Evolutionary conservation across 2,329 filamentous ascomycete genomes (phyloP).

Genomic region (Aaosphaeria pasadenensis): DNA sequence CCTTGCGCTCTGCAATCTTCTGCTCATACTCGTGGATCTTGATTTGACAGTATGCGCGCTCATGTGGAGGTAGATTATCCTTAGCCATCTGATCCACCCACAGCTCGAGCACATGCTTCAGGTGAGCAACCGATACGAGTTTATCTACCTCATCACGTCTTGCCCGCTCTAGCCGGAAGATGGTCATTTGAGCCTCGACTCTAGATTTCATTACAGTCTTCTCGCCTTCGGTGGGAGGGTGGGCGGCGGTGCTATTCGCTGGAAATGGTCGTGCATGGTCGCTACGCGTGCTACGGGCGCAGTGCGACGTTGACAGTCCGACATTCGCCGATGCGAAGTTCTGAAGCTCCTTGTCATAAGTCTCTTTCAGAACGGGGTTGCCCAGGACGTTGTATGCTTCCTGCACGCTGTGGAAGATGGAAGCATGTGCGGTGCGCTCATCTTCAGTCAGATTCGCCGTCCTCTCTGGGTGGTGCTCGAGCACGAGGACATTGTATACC

Average conservation of each 20-base stretch:
- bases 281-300: too few relatives aligned
- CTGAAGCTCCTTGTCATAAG: constrained; percentile 14
- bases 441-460: constrained; percentile 6
- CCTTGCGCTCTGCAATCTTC: constrained; percentile 10
- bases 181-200: constrained; percentile 8
- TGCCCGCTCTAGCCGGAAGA: constrained; percentile 6
- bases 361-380: constrained; percentile 6
- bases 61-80: constrained; percentile 3
- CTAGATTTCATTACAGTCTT: constrained; percentile 11
- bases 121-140: constrained; percentile 2
- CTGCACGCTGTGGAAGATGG: constrained; percentile 8
- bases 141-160: constrained; percentile 11
- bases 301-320: too few relatives aligned
- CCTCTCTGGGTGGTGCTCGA: constrained; percentile 14
- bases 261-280: not conserved
- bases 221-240: constrained; percentile 8
- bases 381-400: constrained; percentile 16
- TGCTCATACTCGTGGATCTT: constrained; percentile 13
- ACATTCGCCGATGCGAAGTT: not conserved
- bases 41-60: constrained; percentile 10
- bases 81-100: constrained; percentile 14
- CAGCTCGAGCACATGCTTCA: constrained; percentile 9
- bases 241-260: constrained; percentile 2
- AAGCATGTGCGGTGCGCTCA: constrained; percentile 8
- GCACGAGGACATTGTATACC: constrained; percentile 15